Evolutionary conservation across 164 flowering plant genomes (phyloP), one percentile per base, ranked within the genome.

Genomic region (Pachysandra terminalis): DNA sequence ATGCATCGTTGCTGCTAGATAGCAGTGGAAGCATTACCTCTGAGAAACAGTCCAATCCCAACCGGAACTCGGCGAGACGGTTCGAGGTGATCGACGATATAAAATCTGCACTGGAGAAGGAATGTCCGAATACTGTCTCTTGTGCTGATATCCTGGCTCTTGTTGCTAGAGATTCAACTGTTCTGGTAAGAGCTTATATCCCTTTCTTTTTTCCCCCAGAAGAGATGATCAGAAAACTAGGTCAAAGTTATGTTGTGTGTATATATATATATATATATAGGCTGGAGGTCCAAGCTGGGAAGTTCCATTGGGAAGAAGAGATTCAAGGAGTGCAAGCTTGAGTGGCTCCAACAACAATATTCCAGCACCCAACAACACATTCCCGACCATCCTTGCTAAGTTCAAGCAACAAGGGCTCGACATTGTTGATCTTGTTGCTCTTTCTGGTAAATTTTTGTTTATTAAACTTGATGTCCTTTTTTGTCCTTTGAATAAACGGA

Each of bases 141-240:
- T 75, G 78, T 59, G 74, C 78, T 19, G 78, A 75, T 56, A 75
- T 75, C n/a, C 7, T 75, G 8, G 74, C 78, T 55, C 71, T 75
- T 41, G 71, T 60, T 16, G 78, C 78, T 22, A 62, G 78, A 19
- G 78, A 75, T 64, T 68, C 72, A 1, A 56, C 59, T 58, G n/a
- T 32, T 16, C 27, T 14, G 59, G 72, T 73, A 19, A 2, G 3
- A 17, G 3, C 55, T 10, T 45, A 5, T 10, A 1, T 45, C 14
- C 17, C 17, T 10, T 45, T 45, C 1, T 45, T 45, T 10, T 40
- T 5, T 40, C 10, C 10, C 14, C 14, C 14, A 45, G n/a, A 45
- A 45, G 17, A 19, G 22, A 49, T 9, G 2, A 19, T 17, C 8
- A 17, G 1, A 16, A 52, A 1, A 9, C 3, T 49, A 49, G 17